Conservation (phyloP, 129 eudicot genomes). For the Calendula officinalis region DNA sequence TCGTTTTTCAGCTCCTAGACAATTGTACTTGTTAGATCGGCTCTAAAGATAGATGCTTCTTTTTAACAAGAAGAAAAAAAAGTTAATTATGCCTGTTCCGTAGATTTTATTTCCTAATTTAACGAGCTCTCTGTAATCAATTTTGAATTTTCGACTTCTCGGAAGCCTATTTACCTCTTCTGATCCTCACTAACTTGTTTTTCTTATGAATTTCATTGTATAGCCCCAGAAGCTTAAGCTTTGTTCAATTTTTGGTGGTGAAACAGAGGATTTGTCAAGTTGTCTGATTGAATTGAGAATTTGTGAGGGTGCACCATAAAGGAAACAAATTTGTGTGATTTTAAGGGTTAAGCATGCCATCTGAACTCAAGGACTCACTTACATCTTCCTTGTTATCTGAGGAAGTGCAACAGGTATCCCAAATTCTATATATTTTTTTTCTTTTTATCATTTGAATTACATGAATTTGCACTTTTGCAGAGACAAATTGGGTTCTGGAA, state of each 20-base stretch:
- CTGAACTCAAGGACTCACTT: conserved; percentile 51
- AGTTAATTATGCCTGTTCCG: not conserved
- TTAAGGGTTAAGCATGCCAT: conserved; percentile 44
- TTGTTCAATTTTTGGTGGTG: conserved; percentile 19
- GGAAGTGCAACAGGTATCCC: conserved; percentile 49
- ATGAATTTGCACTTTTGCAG: conserved; percentile 50
- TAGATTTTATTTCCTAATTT: conserved; percentile 20
- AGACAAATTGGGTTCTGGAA: conserved; percentile 75
- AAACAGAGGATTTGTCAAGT: conserved; percentile 24
- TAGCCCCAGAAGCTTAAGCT: not conserved
- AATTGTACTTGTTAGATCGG: conserved; percentile 29
- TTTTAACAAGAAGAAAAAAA: not conserved
- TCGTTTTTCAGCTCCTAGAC: not conserved
- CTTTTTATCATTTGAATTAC: conserved; percentile 20
- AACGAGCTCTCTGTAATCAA: conserved; percentile 7
- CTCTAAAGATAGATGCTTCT: not conserved
- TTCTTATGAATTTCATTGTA: not conserved
- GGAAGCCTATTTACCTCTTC: not conserved
- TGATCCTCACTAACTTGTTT: not conserved
- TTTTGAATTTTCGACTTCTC: conserved; percentile 8
- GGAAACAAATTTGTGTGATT: conserved; percentile 15
- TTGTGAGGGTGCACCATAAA: conserved; percentile 14
- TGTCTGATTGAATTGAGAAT: conserved; percentile 17
- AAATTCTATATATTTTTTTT: not conserved
- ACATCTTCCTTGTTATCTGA: conserved; percentile 51